A percentile compares a stretch with the other conserved stretches of the same genome.
Conservation (phyloP, 805 yeast species). For the Jamesozyma lodderae region DNA sequence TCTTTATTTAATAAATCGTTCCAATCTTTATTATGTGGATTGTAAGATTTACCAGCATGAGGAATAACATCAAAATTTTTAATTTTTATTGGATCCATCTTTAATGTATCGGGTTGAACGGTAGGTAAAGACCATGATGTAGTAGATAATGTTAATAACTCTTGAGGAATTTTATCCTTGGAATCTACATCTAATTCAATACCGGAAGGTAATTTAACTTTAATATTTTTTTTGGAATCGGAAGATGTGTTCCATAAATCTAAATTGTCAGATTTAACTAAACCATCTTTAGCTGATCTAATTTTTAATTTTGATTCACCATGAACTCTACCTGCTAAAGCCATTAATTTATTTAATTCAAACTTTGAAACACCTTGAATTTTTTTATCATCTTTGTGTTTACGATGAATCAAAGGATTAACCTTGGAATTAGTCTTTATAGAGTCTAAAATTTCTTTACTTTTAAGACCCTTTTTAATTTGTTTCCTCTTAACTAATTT, state of each 20-base stretch:
- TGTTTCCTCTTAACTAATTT: constrained; percentile 34
- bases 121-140: constrained; percentile 45
- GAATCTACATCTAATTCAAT: constrained; percentile 18
- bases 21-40: constrained; percentile 85
- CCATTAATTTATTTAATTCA: constrained; percentile 58
- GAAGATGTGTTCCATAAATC: constrained; percentile 60
- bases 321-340: constrained; percentile 63
- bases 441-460: constrained; percentile 63
- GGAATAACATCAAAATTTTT: constrained; percentile 46
- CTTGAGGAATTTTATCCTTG: constrained; percentile 32
- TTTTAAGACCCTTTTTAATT: constrained; percentile 40
- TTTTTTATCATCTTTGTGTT: constrained; percentile 32
- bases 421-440: constrained; percentile 54
- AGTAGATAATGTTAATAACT: constrained; percentile 33
- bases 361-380: constrained; percentile 57
- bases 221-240: constrained; percentile 1
- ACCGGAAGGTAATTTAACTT: constrained; percentile 24
- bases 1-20: constrained; percentile 58
- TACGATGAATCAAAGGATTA: constrained; percentile 44
- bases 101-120: constrained; percentile 46
- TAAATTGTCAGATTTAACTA: constrained; percentile 39
- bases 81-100: constrained; percentile 43
- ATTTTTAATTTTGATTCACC: constrained; percentile 46
- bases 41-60: constrained; percentile 81
- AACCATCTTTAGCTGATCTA: constrained; percentile 49